A percentile compares a stretch with the other conserved stretches of the same genome.
Conservation (phyloP, 2,329 filamentous ascomycete species). For the Botryotinia calthae region DNA sequence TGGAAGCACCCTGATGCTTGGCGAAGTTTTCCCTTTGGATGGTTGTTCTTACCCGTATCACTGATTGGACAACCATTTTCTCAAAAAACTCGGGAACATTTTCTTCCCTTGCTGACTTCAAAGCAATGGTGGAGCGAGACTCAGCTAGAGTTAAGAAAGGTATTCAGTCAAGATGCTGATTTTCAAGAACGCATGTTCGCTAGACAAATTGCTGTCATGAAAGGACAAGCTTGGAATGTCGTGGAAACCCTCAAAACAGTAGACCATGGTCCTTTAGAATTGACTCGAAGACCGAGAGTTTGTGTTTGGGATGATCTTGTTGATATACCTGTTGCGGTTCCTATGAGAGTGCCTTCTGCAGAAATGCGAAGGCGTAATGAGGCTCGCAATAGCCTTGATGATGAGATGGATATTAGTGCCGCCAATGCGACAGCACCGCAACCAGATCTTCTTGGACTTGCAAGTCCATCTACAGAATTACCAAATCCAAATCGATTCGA, state of each 20-base stretch:
- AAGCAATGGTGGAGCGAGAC: slow-evolving; percentile 97
- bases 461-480: slow-evolving; percentile 43
- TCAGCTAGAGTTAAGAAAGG: slow-evolving; percentile 75
- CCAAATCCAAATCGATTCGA: slow-evolving; percentile 74
- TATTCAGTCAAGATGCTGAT: slow-evolving; percentile 90
- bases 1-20: slow-evolving; percentile 68
- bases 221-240: slow-evolving; percentile 98
- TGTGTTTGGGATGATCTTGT: slow-evolving; percentile 98
- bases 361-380: slow-evolving; percentile 72
- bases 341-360: slow-evolving; percentile 79
- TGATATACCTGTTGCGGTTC: slow-evolving; percentile 90
- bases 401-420: slow-evolving; percentile 89
- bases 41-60: slow-evolving; percentile 95
- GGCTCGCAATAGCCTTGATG: slow-evolving; percentile 53
- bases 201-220: slow-evolving; percentile 98
- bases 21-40: slow-evolving; percentile 91
- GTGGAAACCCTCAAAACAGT: slow-evolving; percentile 92
- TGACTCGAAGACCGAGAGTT: slow-evolving; percentile 85
- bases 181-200: slow-evolving; percentile 99
- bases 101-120: slow-evolving; percentile 91
- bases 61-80: slow-evolving; percentile 96
- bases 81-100: slow-evolving; percentile 88
- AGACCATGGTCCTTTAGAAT: slow-evolving; percentile 89
- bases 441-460: slow-evolving; percentile 61
- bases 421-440: slow-evolving; percentile 57